Evolutionary conservation across 176 grass and related monocot genomes (phyloP).

Genomic region (Dactylis glomerata): DNA sequence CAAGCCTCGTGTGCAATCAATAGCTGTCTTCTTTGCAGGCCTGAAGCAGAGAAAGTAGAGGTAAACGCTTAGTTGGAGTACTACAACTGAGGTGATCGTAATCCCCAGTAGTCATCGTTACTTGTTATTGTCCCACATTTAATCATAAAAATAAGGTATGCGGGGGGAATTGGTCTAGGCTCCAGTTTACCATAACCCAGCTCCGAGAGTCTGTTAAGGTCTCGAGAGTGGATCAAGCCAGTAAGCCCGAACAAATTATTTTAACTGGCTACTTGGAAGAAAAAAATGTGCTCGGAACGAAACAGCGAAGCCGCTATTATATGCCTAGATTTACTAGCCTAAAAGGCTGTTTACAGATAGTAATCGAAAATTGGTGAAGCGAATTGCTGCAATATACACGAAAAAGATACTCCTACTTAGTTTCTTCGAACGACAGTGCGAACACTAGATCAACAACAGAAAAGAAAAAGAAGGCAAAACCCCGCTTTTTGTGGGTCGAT

Average conservation of each 20-base stretch:
- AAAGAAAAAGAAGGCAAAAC: too few species aligned
- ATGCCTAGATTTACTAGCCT: too few species aligned
- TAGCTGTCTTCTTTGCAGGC: neutral
- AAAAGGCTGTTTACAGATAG: neutral
- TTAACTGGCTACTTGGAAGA: neutral
- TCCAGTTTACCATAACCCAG: neutral
- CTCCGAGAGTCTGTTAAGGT: neutral
- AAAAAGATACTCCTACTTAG: too few species aligned
- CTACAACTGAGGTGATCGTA: neutral
- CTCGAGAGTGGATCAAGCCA: neutral
- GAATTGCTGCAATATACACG: too few species aligned
- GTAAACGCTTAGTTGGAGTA: neutral
- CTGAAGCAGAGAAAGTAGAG: neutral
- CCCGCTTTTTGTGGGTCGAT: too few species aligned
- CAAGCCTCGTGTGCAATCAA: conserved; percentile 5
- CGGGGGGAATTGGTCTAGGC: neutral
- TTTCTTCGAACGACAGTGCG: too few species aligned
- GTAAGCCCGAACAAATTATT: neutral
- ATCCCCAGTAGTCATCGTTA: neutral
- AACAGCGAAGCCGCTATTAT: neutral
- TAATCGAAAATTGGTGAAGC: neutral
- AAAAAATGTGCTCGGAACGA: neutral
- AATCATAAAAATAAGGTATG: neutral
- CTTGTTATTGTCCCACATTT: neutral
- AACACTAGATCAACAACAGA: too few species aligned